Evolutionary conservation across 2,329 filamentous ascomycete genomes (phyloP), one percentile per base, ranked within the genome.

Genomic region (Fusarium sp.): DNA sequence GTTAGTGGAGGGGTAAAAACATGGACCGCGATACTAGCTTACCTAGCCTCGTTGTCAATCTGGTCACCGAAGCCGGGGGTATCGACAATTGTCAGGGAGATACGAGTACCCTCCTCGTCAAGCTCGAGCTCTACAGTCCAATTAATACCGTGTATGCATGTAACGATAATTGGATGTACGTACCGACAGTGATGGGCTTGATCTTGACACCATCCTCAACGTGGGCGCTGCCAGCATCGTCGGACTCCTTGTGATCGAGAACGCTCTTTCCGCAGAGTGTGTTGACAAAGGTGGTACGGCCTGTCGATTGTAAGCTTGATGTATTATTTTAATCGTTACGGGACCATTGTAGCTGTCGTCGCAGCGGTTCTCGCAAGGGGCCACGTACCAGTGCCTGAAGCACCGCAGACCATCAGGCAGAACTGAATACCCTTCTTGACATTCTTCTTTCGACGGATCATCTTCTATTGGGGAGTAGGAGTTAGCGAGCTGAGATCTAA

Each of bases 361-460:
- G 71, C 61, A 61, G 65, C 60, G 59, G 60, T 53, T 71, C 69
- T 69, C 59, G 53, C 42, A 42, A 60, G 63, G 73, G 63, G 67
- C 68, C 67, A 86, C 89, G 81, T 91, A 97, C 95, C 96, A 86
- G 96, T 98, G 85, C 96, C 96, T 79, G 96, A 98, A 83, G 96
- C 96, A 88, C 96, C 96, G 84, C 96, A 98, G 81, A 99, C 96
- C 96, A 99, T 99, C 90, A 99, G 87, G 86, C 95, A 98, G 89
- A 99, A 99, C 89, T 99, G 96, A 83, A 99, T 98, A 83, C 96
- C 96, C 91, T 98, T 98, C 93, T 98, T 98, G 88, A 99, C 96
- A 90, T 99, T 98, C 94, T 99, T 99, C 96, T 99, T 99, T 86
- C 94, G 93, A 87, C 96, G 95, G 84, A 98, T 95, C 93, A 97